Conservation (phyloP, 2,329 filamentous ascomycete species). For the Aspergillus fijiensis region DNA sequence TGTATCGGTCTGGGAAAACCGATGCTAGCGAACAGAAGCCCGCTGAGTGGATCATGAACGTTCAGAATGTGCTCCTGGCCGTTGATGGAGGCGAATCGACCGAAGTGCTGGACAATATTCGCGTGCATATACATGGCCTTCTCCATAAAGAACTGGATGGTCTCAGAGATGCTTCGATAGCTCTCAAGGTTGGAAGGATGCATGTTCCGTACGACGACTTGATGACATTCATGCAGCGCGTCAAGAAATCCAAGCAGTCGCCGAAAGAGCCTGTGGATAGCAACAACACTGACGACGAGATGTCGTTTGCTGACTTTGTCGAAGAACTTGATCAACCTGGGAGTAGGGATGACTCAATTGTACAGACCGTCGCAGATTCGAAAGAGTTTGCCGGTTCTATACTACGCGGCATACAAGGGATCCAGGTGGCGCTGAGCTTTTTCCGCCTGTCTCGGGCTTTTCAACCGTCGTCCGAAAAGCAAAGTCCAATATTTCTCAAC, state of each 20-base stretch:
- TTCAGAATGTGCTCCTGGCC: constrained; percentile 85
- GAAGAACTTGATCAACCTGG: constrained; percentile 70
- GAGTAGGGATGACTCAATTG: constrained; percentile 66
- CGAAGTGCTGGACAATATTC: constrained; percentile 83
- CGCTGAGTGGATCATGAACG: constrained; percentile 89
- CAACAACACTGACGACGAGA: constrained; percentile 54
- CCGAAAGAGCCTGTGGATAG: constrained; percentile 33
- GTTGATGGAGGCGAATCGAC: constrained; percentile 79
- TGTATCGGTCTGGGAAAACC: constrained; percentile 77
- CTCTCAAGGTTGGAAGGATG: constrained; percentile 84
- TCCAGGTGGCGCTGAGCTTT: constrained; percentile 92
- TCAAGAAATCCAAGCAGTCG: constrained; percentile 35
- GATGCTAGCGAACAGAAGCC: constrained; percentile 65
- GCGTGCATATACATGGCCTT: constrained; percentile 87
- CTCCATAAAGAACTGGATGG: constrained; percentile 83
- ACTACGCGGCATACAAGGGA: constrained; percentile 87
- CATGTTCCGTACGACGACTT: constrained; percentile 91
- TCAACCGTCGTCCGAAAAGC: constrained; percentile 63
- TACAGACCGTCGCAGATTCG: constrained; percentile 84
- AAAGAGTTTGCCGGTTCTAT: constrained; percentile 90
- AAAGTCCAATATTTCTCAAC: constrained; percentile 75
- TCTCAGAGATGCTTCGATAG: constrained; percentile 83
- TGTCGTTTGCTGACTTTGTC: constrained; percentile 70
- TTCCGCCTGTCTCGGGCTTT: constrained; percentile 82
- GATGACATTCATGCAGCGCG: constrained; percentile 44